Percentiles rank a stretch among this genome's conserved stretches.
phyloP scores from a whole-genome alignment of 306 rosid species.

The Begonia fuchsioides region DNA sequence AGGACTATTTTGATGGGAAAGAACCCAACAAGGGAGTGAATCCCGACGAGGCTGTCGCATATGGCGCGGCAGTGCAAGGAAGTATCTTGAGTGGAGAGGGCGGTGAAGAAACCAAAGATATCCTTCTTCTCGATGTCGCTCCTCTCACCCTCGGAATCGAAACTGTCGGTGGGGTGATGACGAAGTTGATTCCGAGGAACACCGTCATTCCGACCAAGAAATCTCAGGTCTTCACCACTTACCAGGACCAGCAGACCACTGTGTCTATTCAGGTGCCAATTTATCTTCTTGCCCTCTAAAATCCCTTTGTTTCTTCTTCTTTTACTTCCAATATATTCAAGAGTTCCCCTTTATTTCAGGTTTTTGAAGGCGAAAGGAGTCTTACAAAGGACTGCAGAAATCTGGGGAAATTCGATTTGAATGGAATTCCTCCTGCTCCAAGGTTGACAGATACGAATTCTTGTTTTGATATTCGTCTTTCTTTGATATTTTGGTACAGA shows the following conservation, averaged over 20 bases:
- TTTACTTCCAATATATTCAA: background rate
- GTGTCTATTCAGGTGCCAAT: background rate
- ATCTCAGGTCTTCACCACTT: too few relatives aligned
- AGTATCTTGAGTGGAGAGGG: conserved; percentile 98
- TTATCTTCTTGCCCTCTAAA: background rate
- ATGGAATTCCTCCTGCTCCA: conserved; percentile 18
- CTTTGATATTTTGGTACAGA: too few relatives aligned
- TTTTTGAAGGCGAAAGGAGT: conserved; percentile 12
- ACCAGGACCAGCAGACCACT: too few relatives aligned
- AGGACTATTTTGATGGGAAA: conserved; percentile 89
- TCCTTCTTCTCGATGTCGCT: conserved; percentile 36
- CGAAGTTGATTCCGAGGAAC: too few relatives aligned
- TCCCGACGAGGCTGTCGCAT: conserved; percentile 98
- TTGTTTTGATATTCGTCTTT: too few relatives aligned
- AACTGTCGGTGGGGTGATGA: too few relatives aligned
- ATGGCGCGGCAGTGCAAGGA: conserved; percentile 98
- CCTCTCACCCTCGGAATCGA: too few relatives aligned
- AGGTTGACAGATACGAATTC: too few relatives aligned
- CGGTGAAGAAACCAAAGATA: conserved; percentile 92
- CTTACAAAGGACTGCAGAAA: conserved; percentile 9
- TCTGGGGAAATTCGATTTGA: conserved; percentile 15
- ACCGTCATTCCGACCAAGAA: too few relatives aligned
- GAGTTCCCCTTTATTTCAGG: conserved; percentile 6
- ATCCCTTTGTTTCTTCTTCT: background rate
- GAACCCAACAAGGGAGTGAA: conserved; percentile 99